Conservation (phyloP, 2,329 filamentous ascomycete species). For the Sordariomycetes sp. region DNA sequence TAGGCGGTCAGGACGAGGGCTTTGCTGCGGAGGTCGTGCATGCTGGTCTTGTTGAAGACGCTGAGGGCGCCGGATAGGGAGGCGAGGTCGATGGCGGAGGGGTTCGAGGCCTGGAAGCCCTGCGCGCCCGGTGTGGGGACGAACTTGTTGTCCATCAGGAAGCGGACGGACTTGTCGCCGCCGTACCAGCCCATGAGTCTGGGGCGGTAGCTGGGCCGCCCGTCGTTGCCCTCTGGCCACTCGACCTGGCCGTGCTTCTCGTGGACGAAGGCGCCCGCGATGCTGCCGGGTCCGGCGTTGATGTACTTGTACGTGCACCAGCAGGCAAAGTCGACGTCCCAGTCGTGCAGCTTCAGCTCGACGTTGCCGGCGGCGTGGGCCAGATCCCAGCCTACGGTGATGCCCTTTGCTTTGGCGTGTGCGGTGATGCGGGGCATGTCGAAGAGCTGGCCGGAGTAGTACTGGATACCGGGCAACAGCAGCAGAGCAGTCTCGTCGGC, state of each 20-base stretch:
- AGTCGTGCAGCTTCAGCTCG: conserved; percentile 69
- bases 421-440: conserved; percentile 74
- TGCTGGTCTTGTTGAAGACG: conserved; percentile 64
- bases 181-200: conserved; percentile 84
- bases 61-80: conserved; percentile 64
- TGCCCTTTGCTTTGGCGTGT: conserved; percentile 61
- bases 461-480: conserved; percentile 80
- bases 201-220: conserved; percentile 40
- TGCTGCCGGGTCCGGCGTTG: conserved; percentile 75
- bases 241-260: conserved; percentile 56
- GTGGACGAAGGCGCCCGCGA: conserved; percentile 75
- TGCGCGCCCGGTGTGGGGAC: conserved; percentile 67
- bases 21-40: conserved; percentile 60
- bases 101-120: conserved; percentile 82
- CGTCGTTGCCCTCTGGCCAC: conserved; percentile 22
- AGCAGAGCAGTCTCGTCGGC: conserved; percentile 65
- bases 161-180: conserved; percentile 64
- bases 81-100: conserved; percentile 66
- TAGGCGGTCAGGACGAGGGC: conserved; percentile 68
- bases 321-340: conserved; percentile 83
- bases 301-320: conserved; percentile 97
- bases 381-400: conserved; percentile 79
- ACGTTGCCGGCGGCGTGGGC: conserved; percentile 84
- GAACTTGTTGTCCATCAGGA: conserved; percentile 78
- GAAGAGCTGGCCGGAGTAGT: conserved; percentile 83